Evolutionary conservation across 164 flowering plant species (phyloP), one percentile per base, ranked within the genome.

Genomic region (Platanus orientalis): DNA sequence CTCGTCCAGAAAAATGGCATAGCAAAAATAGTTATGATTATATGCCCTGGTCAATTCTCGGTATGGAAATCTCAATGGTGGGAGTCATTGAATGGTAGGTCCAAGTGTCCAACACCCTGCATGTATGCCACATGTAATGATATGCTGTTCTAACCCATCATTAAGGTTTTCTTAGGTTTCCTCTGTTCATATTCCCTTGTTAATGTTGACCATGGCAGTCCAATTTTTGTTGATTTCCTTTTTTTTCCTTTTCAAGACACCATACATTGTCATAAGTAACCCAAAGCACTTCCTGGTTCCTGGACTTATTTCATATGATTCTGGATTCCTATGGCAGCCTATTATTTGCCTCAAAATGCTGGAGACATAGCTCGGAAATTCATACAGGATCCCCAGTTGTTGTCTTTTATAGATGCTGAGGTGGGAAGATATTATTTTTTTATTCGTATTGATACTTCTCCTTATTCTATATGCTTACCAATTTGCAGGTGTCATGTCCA

Each of bases 341-440:
- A 84, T 78, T 89, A 83, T 81, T 72, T 94, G 73, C 96, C 99
- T 57, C 96, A 91, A 71, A 94, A 91, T 83, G 97, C 97, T 69
- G 99, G 99, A 57, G 77, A 73, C 77, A 83, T 91, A 63, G 97
- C 99, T 69, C 82, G 96, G 54, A 91, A 85, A 75, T 88, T 72
- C 76, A 91, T 94, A 42, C 78, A 76, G 63, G 99, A 94, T 81
- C 89, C 95, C 1, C 77, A 86, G 60, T 60, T 94, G 69, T 64
- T 94, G 75, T 88, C 93, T 60, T 94, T 88, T 70, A 91, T 94
- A 57, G 99, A 94, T 81, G 97, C 96, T 40, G 96, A 94, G 97
- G 96, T 94, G 55, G 28, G 60, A 34, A 49, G 9, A 32, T 21
- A 55, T 27, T 45, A 39, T 45, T 64, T 71, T 58, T 27, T 19